Base-by-base conservation (phyloP, 2,329 filamentous ascomycete species). In the Penicillium sp. region DNA sequence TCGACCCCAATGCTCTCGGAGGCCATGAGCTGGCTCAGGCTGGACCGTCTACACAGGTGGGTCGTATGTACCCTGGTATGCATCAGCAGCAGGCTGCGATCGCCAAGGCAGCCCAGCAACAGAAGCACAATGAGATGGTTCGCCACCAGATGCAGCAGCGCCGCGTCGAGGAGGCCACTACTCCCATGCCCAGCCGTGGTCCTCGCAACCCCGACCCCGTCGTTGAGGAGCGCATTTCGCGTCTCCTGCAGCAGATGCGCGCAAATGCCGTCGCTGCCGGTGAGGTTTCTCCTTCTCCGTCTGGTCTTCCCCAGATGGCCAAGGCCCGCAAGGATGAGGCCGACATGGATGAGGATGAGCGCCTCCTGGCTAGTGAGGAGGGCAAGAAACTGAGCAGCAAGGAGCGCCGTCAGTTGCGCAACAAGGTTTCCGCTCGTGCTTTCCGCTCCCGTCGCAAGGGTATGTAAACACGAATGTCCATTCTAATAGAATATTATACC, bases 321-420 rank as follows among this genome's bases (percentile, higher is more conserved):
- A 88, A 88, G 62, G 78, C 85, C 62, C 93, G 88, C 83, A 98
- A 98, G 83, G 92, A 97, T 45, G 93, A 98, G 69, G 93, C 97
- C 61, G 93, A 98, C 53, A 98, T 99, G 93, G 95, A 99, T 67
- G 93, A 97, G 75, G 95, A 98, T 68, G 95, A 98, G 82, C 85
- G 91, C 65, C 82, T 97, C 10, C 82, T 97, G 48, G 92, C 92
- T n/a, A 97, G 92, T 60, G 95, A 99, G 70, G 93, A 97, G 78
- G 95, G 93, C 69, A 99, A 99, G 88, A 97, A 97, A 81, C 85
- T 99, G n/a, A 95, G 88, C 77, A 96, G 92, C 82, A 98, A 98
- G 80, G 93, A 98, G 78, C 88, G 95, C 59, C 88, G 95, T 65
- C 95, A 98, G 77, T 84, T 99, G n/a, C 87, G 95, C 63, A 99